These are phyloP conservation scores for Geranomyces michiganensis DNA, from an alignment of 192 early-diverging fungal species.

Conservation along the genomic window DNA sequence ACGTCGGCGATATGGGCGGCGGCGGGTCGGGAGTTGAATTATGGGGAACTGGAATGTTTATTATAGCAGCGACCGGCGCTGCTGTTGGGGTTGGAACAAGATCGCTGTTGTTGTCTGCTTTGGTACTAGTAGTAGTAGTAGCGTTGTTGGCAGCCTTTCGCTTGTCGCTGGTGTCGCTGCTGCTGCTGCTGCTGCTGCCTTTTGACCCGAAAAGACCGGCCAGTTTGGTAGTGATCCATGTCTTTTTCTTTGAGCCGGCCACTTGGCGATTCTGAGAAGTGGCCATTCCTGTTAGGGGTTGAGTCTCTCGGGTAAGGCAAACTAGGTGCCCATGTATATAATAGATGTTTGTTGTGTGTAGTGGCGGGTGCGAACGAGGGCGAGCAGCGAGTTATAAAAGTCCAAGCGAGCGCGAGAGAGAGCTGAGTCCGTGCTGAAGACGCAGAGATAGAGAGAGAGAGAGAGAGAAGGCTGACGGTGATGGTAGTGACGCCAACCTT, in stretches of 20 bases:
- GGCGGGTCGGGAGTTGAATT: not conserved
- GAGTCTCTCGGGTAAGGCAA: too few relatives aligned
- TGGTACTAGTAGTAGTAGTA: not conserved
- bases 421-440: too few relatives aligned
- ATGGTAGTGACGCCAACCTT: too few relatives aligned
- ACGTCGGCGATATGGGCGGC: not conserved
- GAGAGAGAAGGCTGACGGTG: too few relatives aligned
- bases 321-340: too few relatives aligned
- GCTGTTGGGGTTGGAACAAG: not conserved
- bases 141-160: not conserved
- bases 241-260: slow-evolving; percentile 2
- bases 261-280: not conserved
- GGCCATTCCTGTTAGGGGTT: too few relatives aligned
- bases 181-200: not conserved
- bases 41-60: not conserved
- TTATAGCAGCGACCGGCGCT: not conserved
- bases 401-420: too few relatives aligned
- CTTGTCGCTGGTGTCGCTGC: not conserved
- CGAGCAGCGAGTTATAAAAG: too few relatives aligned
- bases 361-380: too few relatives aligned
- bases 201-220: not conserved
- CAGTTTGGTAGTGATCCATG: not conserved
- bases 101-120: not conserved
- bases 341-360: too few relatives aligned
- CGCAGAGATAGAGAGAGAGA: too few relatives aligned